Conservation (phyloP, 2,329 filamentous ascomycete species). For the Cladosporium colombiae region DNA sequence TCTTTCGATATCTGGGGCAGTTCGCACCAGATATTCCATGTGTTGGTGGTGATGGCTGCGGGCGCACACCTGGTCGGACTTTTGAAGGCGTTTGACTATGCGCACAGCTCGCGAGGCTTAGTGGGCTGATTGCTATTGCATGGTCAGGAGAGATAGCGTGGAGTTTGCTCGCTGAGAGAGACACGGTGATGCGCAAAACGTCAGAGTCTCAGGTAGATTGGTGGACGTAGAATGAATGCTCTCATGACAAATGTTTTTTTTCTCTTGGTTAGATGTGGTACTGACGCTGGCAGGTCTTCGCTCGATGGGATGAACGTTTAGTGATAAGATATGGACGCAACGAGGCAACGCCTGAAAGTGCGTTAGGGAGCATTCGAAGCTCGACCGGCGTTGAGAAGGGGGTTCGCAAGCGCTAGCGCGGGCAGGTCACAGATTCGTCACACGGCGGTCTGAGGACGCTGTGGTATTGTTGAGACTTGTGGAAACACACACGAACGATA, state of each 20-base stretch:
- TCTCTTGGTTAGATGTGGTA: not conserved
- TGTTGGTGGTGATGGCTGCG: conserved; percentile 82
- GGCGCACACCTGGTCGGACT: conserved; percentile 79
- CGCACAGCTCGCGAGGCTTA: conserved; percentile 53
- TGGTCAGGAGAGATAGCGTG: conserved; percentile 5
- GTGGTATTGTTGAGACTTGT: conserved; percentile 12
- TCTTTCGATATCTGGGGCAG: conserved; percentile 87
- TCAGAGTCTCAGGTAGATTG: not conserved
- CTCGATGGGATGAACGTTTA: not conserved
- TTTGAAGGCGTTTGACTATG: conserved; percentile 80
- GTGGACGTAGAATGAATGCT: not conserved
- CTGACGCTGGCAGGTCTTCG: not conserved
- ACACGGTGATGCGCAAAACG: not conserved
- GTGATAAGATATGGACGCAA: not conserved
- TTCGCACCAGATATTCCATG: conserved; percentile 95
- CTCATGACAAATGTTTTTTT: not conserved
- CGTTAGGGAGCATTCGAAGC: not conserved
- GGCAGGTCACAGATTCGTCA: conserved; percentile 12
- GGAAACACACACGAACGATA: conserved; percentile 1
- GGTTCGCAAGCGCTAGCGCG: conserved; percentile 4
- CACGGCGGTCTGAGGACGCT: conserved; percentile 2
- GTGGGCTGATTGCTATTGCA: not conserved
- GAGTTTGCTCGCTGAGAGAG: not conserved
- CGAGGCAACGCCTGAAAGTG: not conserved
- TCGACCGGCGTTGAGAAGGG: conserved; percentile 11